These are phyloP conservation scores for Monilinia fructigena DNA, from an alignment of 2,329 filamentous ascomycete genomes.

Conservation along the genomic window DNA sequence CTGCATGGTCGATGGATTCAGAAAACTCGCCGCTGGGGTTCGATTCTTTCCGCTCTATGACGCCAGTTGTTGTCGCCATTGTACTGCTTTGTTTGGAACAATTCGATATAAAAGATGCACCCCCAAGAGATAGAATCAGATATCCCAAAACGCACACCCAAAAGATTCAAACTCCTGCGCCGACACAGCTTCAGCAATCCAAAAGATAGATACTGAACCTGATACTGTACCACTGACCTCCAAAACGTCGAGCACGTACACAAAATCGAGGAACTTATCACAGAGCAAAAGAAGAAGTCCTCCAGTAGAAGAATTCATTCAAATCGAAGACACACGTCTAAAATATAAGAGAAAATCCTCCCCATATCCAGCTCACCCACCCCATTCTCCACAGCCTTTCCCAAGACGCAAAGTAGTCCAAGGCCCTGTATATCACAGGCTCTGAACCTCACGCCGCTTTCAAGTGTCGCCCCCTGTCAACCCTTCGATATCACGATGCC, in stretches of 20 bases:
- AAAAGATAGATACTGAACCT: not conserved
- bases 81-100: not conserved
- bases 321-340: not conserved
- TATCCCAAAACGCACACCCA: not conserved
- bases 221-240: not conserved
- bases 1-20: slow-evolving; percentile 5
- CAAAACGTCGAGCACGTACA: not conserved
- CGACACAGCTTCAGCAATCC: not conserved
- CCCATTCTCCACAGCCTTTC: not conserved
- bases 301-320: not conserved
- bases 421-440: not conserved
- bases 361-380: slow-evolving; percentile 7
- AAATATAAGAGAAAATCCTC: slow-evolving; percentile 6
- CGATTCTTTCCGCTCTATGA: slow-evolving; percentile 11
- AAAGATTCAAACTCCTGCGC: not conserved
- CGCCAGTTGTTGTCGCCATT: slow-evolving; percentile 3
- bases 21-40: slow-evolving; percentile 9
- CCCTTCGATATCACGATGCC: not conserved
- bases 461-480: not conserved
- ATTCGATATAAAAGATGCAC: not conserved
- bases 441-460: not conserved
- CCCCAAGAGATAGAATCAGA: not conserved
- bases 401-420: not conserved
- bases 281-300: not conserved
- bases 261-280: slow-evolving; percentile 4